Conservation (phyloP, 768 basidiomycete species). For the Termitomyces titanicus region DNA sequence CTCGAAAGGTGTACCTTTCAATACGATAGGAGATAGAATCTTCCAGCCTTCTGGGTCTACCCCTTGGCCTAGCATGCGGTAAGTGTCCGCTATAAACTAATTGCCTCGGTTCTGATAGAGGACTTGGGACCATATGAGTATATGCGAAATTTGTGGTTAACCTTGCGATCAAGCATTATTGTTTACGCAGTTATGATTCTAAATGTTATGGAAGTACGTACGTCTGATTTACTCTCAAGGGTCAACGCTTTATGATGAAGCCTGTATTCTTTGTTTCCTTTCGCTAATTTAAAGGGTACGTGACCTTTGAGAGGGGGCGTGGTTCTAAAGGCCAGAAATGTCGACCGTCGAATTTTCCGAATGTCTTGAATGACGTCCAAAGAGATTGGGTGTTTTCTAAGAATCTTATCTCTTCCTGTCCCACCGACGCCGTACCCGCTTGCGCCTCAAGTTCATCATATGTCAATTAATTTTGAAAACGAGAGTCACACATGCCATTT, state of each 20-base stretch:
- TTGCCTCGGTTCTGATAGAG: slow-evolving; percentile 31
- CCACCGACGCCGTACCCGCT: slow-evolving; percentile 48
- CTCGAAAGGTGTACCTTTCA: slow-evolving; percentile 32
- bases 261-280: slow-evolving; percentile 31
- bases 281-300: slow-evolving; percentile 32
- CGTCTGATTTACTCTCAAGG: slow-evolving; percentile 49
- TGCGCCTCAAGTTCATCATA: slow-evolving; percentile 32
- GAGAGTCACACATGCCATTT: slow-evolving; percentile 8
- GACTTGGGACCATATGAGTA: slow-evolving; percentile 28
- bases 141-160: slow-evolving; percentile 28
- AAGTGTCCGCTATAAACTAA: slow-evolving; percentile 30
- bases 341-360: slow-evolving; percentile 40
- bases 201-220: slow-evolving; percentile 19
- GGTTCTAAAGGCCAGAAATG: slow-evolving; percentile 45
- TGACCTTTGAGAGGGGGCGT: slow-evolving; percentile 40
- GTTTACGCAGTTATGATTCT: not conserved
- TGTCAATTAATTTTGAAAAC: slow-evolving; percentile 11
- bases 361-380: slow-evolving; percentile 31
- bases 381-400: slow-evolving; percentile 38
- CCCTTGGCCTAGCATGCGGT: slow-evolving; percentile 28
- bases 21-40: slow-evolving; percentile 20
- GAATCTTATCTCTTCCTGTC: slow-evolving; percentile 51
- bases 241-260: slow-evolving; percentile 45
- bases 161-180: not conserved
- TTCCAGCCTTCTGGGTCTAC: slow-evolving; percentile 38